A percentile compares a stretch with the other conserved stretches of the same genome.
These are phyloP conservation scores for Ogataea henricii DNA, from an alignment of 805 yeast species.

Conservation along the genomic window DNA sequence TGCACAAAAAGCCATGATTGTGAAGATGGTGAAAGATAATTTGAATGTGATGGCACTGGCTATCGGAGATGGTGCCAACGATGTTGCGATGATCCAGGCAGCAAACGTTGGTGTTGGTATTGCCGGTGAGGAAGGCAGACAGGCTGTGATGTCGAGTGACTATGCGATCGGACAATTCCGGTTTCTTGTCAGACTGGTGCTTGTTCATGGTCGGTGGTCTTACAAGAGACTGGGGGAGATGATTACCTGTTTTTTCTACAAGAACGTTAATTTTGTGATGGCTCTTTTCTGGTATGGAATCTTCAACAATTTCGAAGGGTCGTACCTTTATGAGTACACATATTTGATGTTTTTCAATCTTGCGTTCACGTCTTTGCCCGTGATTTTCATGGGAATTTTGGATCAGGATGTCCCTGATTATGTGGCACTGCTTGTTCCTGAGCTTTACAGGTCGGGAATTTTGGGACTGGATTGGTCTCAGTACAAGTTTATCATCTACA, in stretches of 20 bases:
- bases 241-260: constrained; percentile 79
- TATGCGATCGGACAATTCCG: constrained; percentile 82
- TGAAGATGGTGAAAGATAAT: constrained; percentile 60
- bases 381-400: constrained; percentile 67
- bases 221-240: constrained; percentile 72
- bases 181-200: constrained; percentile 59
- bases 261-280: constrained; percentile 72
- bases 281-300: constrained; percentile 79
- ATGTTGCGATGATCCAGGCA: constrained; percentile 85
- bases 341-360: constrained; percentile 76
- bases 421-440: constrained; percentile 68
- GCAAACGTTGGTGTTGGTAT: constrained; percentile 86
- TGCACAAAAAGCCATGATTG: constrained; percentile 78
- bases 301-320: constrained; percentile 68
- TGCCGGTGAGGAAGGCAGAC: constrained; percentile 86
- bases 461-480: constrained; percentile 64
- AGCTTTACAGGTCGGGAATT: constrained; percentile 68
- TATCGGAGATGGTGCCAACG: constrained; percentile 86
- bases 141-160: constrained; percentile 85
- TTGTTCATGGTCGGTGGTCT: constrained; percentile 87
- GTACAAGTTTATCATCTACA: constrained; percentile 58
- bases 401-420: constrained; percentile 76
- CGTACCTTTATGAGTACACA: constrained; percentile 76
- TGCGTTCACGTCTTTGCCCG: constrained; percentile 80
- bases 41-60: constrained; percentile 77